These are phyloP conservation scores for Cubamyces sp. DNA, from an alignment of 768 basidiomycete species.

Conservation along the genomic window DNA sequence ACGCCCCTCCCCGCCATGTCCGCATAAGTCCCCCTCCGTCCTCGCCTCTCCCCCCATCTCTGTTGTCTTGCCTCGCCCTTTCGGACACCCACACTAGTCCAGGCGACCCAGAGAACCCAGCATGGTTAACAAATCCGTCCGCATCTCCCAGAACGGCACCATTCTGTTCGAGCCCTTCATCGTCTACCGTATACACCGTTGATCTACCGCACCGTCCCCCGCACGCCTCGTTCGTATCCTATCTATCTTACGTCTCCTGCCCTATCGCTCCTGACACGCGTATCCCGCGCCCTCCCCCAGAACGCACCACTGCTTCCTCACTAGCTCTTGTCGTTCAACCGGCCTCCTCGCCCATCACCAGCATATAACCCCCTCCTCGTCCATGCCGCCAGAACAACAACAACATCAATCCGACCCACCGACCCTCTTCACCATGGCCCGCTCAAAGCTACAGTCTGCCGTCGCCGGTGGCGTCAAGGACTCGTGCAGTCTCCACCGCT, in stretches of 20 bases:
- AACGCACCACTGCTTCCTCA: slow-evolving; percentile 28
- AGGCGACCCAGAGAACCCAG: slow-evolving; percentile 40
- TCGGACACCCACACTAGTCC: slow-evolving; percentile 32
- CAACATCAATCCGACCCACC: slow-evolving; percentile 50
- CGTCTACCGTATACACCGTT: slow-evolving; percentile 83
- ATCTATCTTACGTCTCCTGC: slow-evolving; percentile 6
- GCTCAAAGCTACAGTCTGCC: slow-evolving; percentile 72
- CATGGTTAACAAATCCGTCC: slow-evolving; percentile 87
- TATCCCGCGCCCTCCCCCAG: slow-evolving; percentile 21
- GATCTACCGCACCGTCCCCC: slow-evolving; percentile 30
- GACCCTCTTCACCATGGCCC: slow-evolving; percentile 66
- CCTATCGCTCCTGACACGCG: slow-evolving; percentile 5
- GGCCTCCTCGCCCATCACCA: slow-evolving; percentile 37
- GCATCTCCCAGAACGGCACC: slow-evolving; percentile 83
- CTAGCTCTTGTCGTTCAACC: slow-evolving; percentile 35
- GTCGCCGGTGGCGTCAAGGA: slow-evolving; percentile 58
- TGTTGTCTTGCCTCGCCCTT: slow-evolving; percentile 32
- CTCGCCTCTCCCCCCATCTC: slow-evolving; percentile 24
- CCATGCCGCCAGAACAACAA: slow-evolving; percentile 36
- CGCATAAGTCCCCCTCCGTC: slow-evolving; percentile 37
- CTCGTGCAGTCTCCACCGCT: slow-evolving; percentile 78
- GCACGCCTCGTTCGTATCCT: slow-evolving; percentile 22
- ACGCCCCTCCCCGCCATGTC: slow-evolving; percentile 41
- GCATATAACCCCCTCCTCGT: slow-evolving; percentile 29
- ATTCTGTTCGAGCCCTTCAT: slow-evolving; percentile 86